A percentile compares a stretch with the other conserved stretches of the same genome.
Conservation (phyloP, 2,329 filamentous ascomycete species). For the Phaeosphaeria sp. region DNA sequence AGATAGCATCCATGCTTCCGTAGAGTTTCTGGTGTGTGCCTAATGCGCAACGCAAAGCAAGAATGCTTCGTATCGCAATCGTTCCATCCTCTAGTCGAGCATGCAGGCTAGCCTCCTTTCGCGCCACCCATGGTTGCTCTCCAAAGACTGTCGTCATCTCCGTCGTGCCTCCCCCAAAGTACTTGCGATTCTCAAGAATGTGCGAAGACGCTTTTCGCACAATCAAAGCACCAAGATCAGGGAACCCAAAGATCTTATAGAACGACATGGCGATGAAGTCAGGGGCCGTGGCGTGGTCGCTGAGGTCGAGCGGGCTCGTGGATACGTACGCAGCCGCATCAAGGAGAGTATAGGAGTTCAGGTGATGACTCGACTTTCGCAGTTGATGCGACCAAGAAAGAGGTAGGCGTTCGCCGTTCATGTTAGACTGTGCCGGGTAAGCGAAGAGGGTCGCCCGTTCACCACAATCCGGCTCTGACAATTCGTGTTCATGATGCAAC, state of each 20-base stretch:
- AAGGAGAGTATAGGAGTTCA: slow-evolving; percentile 70
- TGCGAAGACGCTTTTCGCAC: slow-evolving; percentile 73
- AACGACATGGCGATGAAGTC: slow-evolving; percentile 88
- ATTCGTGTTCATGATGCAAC: slow-evolving; percentile 51
- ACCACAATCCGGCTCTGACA: slow-evolving; percentile 13
- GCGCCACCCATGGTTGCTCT: slow-evolving; percentile 60
- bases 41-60: slow-evolving; percentile 67
- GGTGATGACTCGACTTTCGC: slow-evolving; percentile 41
- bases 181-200: slow-evolving; percentile 60
- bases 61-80: slow-evolving; percentile 68
- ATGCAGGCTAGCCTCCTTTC: slow-evolving; percentile 61
- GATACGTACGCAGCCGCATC: slow-evolving; percentile 72
- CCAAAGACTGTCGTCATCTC: slow-evolving; percentile 63
- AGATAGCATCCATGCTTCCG: slow-evolving; percentile 64
- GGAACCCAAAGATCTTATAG: slow-evolving; percentile 96
- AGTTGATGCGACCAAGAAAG: slow-evolving; percentile 60
- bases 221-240: slow-evolving; percentile 84
- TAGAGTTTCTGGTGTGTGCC: slow-evolving; percentile 63
- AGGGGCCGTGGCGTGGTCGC: slow-evolving; percentile 65
- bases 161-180: slow-evolving; percentile 71
- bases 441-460: slow-evolving; percentile 63
- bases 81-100: slow-evolving; percentile 72
- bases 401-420: slow-evolving; percentile 80
- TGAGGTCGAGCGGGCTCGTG: slow-evolving; percentile 65
- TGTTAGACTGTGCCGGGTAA: slow-evolving; percentile 90